Conservation (phyloP, 2,329 filamentous ascomycete genomes). For the Fusarium sp. region DNA sequence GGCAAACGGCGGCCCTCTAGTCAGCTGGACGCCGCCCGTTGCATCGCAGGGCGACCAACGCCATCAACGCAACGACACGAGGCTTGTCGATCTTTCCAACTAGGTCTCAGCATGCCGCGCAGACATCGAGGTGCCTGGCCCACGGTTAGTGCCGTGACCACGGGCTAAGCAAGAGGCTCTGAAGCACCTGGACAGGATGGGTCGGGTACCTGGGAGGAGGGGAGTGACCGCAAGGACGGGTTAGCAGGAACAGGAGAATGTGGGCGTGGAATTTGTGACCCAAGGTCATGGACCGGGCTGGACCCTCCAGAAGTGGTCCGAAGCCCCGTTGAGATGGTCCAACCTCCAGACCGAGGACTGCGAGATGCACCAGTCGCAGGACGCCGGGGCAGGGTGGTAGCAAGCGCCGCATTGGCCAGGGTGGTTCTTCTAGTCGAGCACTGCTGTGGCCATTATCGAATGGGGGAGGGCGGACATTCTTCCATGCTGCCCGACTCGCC, state of each 20-base stretch:
- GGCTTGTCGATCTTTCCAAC: constrained; percentile 8
- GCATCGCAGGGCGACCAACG: constrained; percentile 2
- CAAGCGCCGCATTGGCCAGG: constrained; percentile 30
- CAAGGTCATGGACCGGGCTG: constrained; percentile 36
- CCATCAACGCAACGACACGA: constrained; percentile 6
- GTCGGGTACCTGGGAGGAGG: constrained; percentile 7
- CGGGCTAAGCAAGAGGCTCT: constrained; percentile 5
- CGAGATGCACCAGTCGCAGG: constrained; percentile 22
- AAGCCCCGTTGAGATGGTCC: constrained; percentile 28
- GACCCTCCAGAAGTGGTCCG: constrained; percentile 36
- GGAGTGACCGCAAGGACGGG: constrained; percentile 8
- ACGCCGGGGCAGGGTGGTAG: constrained; percentile 25
- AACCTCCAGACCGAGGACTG: constrained; percentile 17
- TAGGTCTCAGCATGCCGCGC: constrained; percentile 8
- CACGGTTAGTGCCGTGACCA: background rate
- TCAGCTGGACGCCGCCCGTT: constrained; percentile 12
- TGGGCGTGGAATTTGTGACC: constrained; percentile 11
- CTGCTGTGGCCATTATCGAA: constrained; percentile 13
- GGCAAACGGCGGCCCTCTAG: constrained; percentile 10
- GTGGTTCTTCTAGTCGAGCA: background rate
- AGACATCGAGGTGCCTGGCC: background rate
- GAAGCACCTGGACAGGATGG: background rate
- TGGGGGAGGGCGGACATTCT: background rate
- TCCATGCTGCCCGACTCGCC: constrained; percentile 7
- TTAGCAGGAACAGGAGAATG: constrained; percentile 3